phyloP scores from a whole-genome alignment of 768 basidiomycete species.

The Hydnomerulius pinastri region DNA sequence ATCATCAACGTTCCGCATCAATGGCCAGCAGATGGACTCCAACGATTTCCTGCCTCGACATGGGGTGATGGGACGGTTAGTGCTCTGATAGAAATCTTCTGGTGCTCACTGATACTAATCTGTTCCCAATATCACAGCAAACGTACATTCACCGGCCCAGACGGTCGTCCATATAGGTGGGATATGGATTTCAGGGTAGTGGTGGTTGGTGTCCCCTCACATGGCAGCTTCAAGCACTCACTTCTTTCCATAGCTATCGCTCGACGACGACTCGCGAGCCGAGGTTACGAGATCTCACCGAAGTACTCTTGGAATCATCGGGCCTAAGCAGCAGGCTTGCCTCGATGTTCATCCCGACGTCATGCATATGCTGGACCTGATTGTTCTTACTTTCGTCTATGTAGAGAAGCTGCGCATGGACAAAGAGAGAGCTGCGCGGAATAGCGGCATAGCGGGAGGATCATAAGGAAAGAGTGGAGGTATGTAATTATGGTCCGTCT shows the following conservation, averaged over 20 bases:
- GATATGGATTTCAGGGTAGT: constrained; percentile 15
- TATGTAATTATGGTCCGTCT: too few relatives aligned
- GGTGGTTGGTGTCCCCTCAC: constrained; percentile 14
- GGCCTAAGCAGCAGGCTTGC: constrained; percentile 16
- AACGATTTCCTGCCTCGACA: constrained; percentile 19
- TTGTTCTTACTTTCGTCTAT: constrained; percentile 33
- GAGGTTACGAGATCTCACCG: constrained; percentile 24
- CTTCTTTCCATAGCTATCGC: constrained; percentile 17
- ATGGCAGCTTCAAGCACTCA: not conserved
- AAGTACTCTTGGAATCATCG: constrained; percentile 20
- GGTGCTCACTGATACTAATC: not conserved
- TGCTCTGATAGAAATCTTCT: not conserved
- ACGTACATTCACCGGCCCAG: constrained; percentile 35
- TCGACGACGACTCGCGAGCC: constrained; percentile 10
- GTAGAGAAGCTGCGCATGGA: constrained; percentile 33
- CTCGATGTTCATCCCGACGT: constrained; percentile 20
- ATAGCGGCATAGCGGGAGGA: not conserved
- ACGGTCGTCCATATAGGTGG: constrained; percentile 38
- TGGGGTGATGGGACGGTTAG: constrained; percentile 20
- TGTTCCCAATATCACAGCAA: constrained; percentile 23
- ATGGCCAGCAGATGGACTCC: constrained; percentile 27
- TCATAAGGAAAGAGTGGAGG: too few relatives aligned
- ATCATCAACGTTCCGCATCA: constrained; percentile 30
- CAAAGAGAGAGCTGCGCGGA: constrained; percentile 13
- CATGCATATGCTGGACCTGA: constrained; percentile 27